Evolutionary conservation across 2,329 filamentous ascomycete genomes (phyloP).

Genomic region (Alternaria novae-zelandiae): DNA sequence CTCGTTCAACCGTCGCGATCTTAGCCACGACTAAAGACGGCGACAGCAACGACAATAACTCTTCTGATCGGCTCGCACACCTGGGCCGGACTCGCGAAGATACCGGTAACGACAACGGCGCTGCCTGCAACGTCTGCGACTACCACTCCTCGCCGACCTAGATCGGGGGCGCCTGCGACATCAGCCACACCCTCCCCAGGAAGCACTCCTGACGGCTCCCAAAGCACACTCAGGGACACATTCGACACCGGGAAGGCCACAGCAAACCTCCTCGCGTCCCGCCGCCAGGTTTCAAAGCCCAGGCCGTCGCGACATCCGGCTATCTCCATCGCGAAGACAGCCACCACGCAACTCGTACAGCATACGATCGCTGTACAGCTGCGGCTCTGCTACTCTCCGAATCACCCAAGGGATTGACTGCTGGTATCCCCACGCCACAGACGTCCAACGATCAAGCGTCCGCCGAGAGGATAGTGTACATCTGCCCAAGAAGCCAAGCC

Average conservation of each 20-base stretch:
- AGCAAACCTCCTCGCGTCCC: background rate
- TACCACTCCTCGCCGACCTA: background rate
- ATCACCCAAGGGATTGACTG: background rate
- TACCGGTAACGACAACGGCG: background rate
- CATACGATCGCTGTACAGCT: background rate
- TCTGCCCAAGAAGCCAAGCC: too few species aligned
- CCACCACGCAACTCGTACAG: background rate
- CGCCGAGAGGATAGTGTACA: too few species aligned
- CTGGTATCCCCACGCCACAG: background rate
- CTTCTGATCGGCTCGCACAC: background rate
- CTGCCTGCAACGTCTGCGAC: background rate
- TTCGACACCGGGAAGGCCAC: background rate
- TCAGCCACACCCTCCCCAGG: background rate
- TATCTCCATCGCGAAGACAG: background rate
- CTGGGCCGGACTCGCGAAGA: background rate
- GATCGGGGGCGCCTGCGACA: background rate
- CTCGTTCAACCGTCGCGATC: background rate
- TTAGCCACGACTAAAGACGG: background rate
- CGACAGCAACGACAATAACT: background rate
- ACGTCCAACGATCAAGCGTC: background rate
- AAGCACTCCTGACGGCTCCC: background rate
- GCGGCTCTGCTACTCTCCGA: background rate
- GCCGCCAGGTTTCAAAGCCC: background rate
- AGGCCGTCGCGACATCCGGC: background rate
- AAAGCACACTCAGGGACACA: background rate